phyloP scores from a whole-genome alignment of 148 eudicot genomes.

The Polygonum maritimum region DNA sequence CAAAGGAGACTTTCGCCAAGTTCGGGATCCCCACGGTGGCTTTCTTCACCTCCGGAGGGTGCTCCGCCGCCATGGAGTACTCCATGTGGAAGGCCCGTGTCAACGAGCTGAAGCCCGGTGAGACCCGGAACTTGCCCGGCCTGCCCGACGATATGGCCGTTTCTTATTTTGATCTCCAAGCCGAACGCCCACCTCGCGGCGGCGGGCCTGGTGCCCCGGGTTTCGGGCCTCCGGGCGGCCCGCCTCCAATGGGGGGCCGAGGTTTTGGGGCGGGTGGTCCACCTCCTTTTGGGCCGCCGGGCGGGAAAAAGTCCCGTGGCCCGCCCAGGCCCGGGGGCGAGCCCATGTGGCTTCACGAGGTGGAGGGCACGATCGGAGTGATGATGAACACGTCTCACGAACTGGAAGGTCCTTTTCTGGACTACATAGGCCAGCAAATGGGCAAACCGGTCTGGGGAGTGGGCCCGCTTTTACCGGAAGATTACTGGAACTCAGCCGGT shows the following conservation, averaged over 20 bases:
- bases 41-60: conserved; percentile 57
- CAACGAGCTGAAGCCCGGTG: conserved; percentile 36
- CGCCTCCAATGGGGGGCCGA: conserved; percentile 16
- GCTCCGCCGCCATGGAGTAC: conserved; percentile 46
- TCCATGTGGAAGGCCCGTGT: conserved; percentile 32
- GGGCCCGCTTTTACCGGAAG: conserved; percentile 51
- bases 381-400: conserved; percentile 53
- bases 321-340: conserved; percentile 23
- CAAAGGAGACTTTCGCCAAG: conserved; percentile 29
- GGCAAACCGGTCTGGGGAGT: conserved; percentile 49
- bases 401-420: conserved; percentile 38
- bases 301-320: conserved; percentile 14
- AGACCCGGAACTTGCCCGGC: conserved; percentile 34
- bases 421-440: conserved; percentile 25
- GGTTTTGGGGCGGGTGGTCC: conserved; percentile 18
- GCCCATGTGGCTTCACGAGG: conserved; percentile 43
- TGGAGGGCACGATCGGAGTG: conserved; percentile 34
- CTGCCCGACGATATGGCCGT: conserved; percentile 47
- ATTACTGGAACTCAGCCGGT: conserved; percentile 41
- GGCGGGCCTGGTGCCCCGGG: conserved; percentile 8
- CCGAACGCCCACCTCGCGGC: conserved; percentile 3
- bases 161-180: conserved; percentile 29
- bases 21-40: conserved; percentile 28
- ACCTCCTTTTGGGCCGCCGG: neutral
- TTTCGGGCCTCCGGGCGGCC: conserved; percentile 6